Base-by-base conservation (phyloP, 371 early-diverging fungal species). In the Blakeslea trispora region DNA sequence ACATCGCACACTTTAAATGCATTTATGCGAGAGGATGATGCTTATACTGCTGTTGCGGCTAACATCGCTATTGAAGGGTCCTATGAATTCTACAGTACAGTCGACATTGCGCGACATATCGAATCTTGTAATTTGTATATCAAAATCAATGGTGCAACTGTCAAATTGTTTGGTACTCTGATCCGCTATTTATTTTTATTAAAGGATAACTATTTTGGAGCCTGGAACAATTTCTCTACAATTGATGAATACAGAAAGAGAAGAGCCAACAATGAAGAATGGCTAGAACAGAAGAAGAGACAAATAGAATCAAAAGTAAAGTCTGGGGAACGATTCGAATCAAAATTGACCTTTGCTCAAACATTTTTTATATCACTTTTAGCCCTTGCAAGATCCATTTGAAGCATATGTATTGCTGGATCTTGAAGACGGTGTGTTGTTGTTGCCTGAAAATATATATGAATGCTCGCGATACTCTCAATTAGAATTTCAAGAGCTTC, bases 181-280 rank as follows among this genome's bases (percentile, higher is more conserved):
- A 79, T 91, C 22, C 81, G 87, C 8, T 86, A 89, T 51, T 59
- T 91, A 1, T 69, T 93, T n/a, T 81, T 87, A 15, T 55, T 93
- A 10, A 83, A 82, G 44, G 89, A 87, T 43, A 94, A 94, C 55
- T 94, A 91, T 57, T 81, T 88, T 48, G 94, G 92, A 17, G 74
- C 78, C 7, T 82, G 79, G 66, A 66, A 81, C 6, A 82, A 85
- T 56, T 89, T 88, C 66, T 77, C 83, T 0, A 90, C 88, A 0
- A 73, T 87, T 48, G 91, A 90, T 4, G 92, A 92, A 59, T 94
- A 90, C 65, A 81, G 88, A 18, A 57, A 66, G 45, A 75, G 76
- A 14, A 63, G 81, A 39, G 56, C 59, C 7, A 81, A 88, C 22
- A 77, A 74, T 11, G 64, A 64, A 2, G 71, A 74, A 45, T 74